A percentile compares a stretch with the other conserved stretches of the same genome.
These are phyloP conservation scores for Lachnum nothofagi DNA, from an alignment of 2,329 filamentous ascomycete genomes.

Conservation along the genomic window DNA sequence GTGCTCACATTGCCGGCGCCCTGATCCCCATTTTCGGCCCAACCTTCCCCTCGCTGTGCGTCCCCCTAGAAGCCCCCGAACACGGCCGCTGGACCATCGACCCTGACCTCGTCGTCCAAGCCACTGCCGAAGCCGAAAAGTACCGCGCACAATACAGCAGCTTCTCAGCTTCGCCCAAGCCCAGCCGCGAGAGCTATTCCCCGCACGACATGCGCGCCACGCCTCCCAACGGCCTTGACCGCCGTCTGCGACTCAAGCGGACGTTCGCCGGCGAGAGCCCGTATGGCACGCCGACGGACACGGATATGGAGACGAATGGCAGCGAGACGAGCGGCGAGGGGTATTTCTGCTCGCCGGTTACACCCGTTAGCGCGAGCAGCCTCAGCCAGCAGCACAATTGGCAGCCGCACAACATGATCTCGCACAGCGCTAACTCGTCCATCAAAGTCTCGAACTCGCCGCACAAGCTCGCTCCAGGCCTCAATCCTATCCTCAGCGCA, in stretches of 20 bases:
- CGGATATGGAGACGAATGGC: constrained; percentile 35
- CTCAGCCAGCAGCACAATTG: constrained; percentile 23
- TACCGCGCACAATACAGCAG: constrained; percentile 34
- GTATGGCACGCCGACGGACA: constrained; percentile 36
- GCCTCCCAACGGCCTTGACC: constrained; percentile 20
- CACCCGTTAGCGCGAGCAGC: constrained; percentile 14
- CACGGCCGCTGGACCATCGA: constrained; percentile 66
- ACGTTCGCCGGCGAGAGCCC: constrained; percentile 35
- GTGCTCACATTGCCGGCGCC: constrained; percentile 74
- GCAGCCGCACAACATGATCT: constrained; percentile 29
- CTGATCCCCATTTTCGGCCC: constrained; percentile 87
- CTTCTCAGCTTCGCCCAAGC: constrained; percentile 12
- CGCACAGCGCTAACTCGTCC: constrained; percentile 20
- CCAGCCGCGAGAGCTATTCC: constrained; percentile 27
- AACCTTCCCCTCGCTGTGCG: constrained; percentile 69
- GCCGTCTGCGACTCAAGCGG: constrained; percentile 32
- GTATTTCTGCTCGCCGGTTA: constrained; percentile 27
- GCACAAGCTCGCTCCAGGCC: constrained; percentile 7
- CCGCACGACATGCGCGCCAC: constrained; percentile 23
- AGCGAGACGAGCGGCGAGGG: constrained; percentile 26
- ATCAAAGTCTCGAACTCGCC: constrained; percentile 15
- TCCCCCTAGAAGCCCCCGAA: constrained; percentile 55
- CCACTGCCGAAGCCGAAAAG: constrained; percentile 45
- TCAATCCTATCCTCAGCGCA: constrained; percentile 42
- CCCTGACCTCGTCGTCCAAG: constrained; percentile 47